Base-by-base conservation (phyloP, 306 rosid species). In the Ormosia semicastrata region DNA sequence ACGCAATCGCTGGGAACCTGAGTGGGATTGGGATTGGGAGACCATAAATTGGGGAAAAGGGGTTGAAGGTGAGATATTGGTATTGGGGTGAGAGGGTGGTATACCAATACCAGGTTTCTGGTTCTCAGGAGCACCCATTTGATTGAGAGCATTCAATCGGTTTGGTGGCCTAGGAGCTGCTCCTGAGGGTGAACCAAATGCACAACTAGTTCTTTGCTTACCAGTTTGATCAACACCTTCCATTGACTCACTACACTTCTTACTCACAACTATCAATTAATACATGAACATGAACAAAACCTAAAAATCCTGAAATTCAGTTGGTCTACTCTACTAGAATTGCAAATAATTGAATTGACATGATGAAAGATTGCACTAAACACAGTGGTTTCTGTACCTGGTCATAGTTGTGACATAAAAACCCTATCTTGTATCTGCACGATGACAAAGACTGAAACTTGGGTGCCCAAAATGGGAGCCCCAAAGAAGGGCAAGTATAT, bases 51-150 rank as follows among this genome's bases (percentile, higher is more conserved):
- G 90, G 30, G 92, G 39, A 77, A 80, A 88, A 41, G 87, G 81
- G 15, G 87, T 47, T 8, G 91, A 87, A 66, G 83, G 64, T 63
- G 83, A 69, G 11, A 89, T 43, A 68, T 84, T 79, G 2, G 78
- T 56, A 39, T 67, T 87, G 0, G 92, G 94, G 71, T 89, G 87
- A 2, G 92, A 89, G 7, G 97, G 98, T 64, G 98, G 98, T 12
- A 93, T 93, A 2, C 96, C 92, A 12, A 93, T 93, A 2, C 96
- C 92, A 70, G 78, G 87, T 76, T 92, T 81, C 71, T 85, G 89
- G 34, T 67, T 88, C 86, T 91, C 94, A 15, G 86, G 78, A 63
- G 41, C 59, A 69, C 92, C 92, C 85, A 86, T 71, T 75, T 87
- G 91, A 71, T 82, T 85, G 64, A 77, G 47, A 47, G 79, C 64